Evolutionary conservation across 805 yeast species (phyloP), one percentile per base, ranked within the genome.

Genomic region (Barnettozyma populi): DNA sequence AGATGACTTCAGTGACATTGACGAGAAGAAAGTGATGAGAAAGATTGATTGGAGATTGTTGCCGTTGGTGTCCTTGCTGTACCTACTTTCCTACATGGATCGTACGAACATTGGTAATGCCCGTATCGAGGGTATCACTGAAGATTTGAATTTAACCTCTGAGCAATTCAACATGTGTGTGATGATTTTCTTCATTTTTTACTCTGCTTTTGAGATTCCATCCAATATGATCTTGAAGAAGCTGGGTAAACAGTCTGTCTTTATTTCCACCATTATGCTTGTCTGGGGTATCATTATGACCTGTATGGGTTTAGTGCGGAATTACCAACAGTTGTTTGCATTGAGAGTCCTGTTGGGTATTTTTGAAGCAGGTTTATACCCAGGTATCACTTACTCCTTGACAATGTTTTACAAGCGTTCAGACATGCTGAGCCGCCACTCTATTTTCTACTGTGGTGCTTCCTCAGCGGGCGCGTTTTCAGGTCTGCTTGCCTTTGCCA

Each of bases 101-200:
- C 68, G 78, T 52, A 72, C 79, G 4, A 78, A 78, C 55, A 74
- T 78, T 48, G 81, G 82, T 49, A 78, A 78, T 57, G 82, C 82
- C 6, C 68, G 67, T 35, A 65, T 74, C 10, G 80, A 77, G 11
- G 82, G 82, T 11, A 51, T 78, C 38, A 60, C 63, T 0, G 64
- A 62, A 31, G 72, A 67, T 38, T 49, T 75, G 13, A 55, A 61
- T 11, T 49, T 75, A 21, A 52, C 61, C 1, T 64, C 64, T 3
- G 55, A 52, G 20, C 71, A 74, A 49, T 74, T 63, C 52, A 65
- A 69, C 16, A 64, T 62, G 16, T 67, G 69, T 41, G 72, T 72
- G 11, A 68, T 76, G n/a, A 68, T 75, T 0, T 67, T 74, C 41
- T 76, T 64, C 52, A 69, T 66, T 4, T 70, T 78, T 1, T 76